Evolutionary conservation across 495 filamentous ascomycete genomes (phyloP), one percentile per base, ranked within the genome.

Genomic region (Neurospora sp.): DNA sequence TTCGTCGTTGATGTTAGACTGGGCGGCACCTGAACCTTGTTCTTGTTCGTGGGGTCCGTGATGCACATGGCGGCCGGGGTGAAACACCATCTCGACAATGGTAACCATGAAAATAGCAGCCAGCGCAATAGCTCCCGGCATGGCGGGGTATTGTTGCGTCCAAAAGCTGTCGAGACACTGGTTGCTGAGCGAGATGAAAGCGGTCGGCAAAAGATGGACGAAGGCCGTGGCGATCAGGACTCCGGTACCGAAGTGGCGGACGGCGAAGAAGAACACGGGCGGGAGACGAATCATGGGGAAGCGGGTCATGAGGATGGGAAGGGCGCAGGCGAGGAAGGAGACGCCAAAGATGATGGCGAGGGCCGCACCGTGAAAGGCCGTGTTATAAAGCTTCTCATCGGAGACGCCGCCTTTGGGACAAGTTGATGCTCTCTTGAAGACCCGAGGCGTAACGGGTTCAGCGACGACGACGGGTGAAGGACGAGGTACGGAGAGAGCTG

Each of bases 181-280:
- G 76, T 95, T 89, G n/a, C 90, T 92, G 38, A 96, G 86, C 5
- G 92, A 94, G 70, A 89, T 82, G 80, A 96, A 95, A 39, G 93
- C 93, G 2, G 92, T 95, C 2, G 93, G 93, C 5, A 96, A 90
- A 23, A 91, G 83, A 80, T 96, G 93, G 6, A 95, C 93, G 77
- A 96, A 95, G 35, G 93, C 93, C n/a, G 93, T 95, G 23, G 93
- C 93, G 69, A 96, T 91, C 44, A 96, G 83, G 16, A 96, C 93
- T 11, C 93, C 93, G 6, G 93, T 95, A 62, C 93, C 93, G 74
- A 96, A 93, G 80, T 95, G 92, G 62, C 92, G 90, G 20, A 91
- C 91, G 66, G 90, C 82, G 80, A 94, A 94, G 76, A 94, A 83
- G 74, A 90, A 87, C 69, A 76, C 78, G 71, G 84, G 80, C 70